Evolutionary conservation across 768 basidiomycete genomes (phyloP).

Genomic region (Phylloporus rhodoxanthus): DNA sequence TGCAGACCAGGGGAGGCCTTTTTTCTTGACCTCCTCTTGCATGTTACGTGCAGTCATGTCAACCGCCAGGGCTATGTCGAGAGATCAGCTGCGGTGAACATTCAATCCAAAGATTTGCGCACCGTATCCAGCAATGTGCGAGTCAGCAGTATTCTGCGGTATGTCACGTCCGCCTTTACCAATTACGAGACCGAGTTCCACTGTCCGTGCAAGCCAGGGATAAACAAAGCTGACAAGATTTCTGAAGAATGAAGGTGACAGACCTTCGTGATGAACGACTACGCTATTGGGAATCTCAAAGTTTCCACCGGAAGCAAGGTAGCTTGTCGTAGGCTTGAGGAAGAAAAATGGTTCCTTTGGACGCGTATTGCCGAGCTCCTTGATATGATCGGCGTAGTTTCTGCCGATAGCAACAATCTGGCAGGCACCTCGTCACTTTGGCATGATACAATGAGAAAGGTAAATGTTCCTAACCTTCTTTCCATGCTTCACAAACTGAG

Average conservation of each 20-base stretch:
- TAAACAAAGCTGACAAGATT: not conserved
- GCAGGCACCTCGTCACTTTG: not conserved
- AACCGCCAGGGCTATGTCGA: constrained; percentile 70
- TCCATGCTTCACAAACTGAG: constrained; percentile 40
- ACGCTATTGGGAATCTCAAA: constrained; percentile 85
- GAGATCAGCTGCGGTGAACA: not conserved
- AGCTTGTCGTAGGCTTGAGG: constrained; percentile 92
- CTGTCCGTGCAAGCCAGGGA: constrained; percentile 32
- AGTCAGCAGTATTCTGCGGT: constrained; percentile 58
- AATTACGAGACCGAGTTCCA: constrained; percentile 96
- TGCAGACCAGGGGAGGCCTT: constrained; percentile 95
- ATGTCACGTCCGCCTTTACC: constrained; percentile 85
- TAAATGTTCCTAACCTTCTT: constrained; percentile 35
- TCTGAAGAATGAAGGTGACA: not conserved
- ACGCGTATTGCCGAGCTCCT: constrained; percentile 78
- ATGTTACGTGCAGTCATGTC: constrained; percentile 97
- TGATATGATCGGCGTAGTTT: constrained; percentile 88
- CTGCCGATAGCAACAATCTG: constrained; percentile 95
- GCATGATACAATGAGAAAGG: not conserved
- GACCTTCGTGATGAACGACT: constrained; percentile 88
- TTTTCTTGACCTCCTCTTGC: constrained; percentile 88
- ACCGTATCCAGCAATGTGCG: constrained; percentile 92
- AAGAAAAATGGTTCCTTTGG: constrained; percentile 99
- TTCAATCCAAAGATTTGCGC: constrained; percentile 10
- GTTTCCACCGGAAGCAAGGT: constrained; percentile 67